Conservation (phyloP, 768 basidiomycete genomes). For the Clitopilus passeckerianus region DNA sequence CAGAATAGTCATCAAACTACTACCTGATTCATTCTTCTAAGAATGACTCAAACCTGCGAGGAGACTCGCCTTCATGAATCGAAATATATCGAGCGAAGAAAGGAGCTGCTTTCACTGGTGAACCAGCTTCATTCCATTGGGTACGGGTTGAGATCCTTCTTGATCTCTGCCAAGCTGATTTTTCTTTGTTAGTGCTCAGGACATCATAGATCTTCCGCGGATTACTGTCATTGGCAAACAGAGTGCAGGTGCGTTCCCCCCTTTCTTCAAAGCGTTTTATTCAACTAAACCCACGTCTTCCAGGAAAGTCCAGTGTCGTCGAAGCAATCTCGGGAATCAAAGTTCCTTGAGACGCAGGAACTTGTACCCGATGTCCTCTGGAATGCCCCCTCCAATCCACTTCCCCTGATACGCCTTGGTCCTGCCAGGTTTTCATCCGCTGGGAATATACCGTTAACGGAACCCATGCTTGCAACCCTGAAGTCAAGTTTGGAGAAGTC, state of each 20-base stretch:
- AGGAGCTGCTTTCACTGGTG: neutral
- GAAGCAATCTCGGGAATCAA: neutral
- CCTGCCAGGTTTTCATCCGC: conserved; percentile 36
- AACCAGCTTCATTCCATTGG: neutral
- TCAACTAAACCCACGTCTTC: neutral
- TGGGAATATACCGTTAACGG: conserved; percentile 23
- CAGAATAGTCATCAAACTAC: too few species aligned
- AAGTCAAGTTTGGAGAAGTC: conserved; percentile 10
- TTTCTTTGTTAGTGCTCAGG: neutral
- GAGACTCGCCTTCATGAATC: neutral
- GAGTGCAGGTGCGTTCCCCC: neutral
- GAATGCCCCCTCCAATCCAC: conserved; percentile 25
- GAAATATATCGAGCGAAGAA: neutral
- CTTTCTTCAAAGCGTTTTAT: neutral
- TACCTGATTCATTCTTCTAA: too few species aligned
- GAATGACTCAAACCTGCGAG: neutral
- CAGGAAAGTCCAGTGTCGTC: neutral
- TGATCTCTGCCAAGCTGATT: neutral
- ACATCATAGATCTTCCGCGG: neutral
- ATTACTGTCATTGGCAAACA: neutral
- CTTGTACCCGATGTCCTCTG: conserved; percentile 37
- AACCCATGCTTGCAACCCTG: conserved; percentile 11
- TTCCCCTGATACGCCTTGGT: conserved; percentile 14
- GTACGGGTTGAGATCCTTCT: neutral
- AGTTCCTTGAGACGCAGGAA: conserved; percentile 15